Evolutionary conservation across 257 asterid genomes (phyloP).

Genomic region (Linaria vulgaris): DNA sequence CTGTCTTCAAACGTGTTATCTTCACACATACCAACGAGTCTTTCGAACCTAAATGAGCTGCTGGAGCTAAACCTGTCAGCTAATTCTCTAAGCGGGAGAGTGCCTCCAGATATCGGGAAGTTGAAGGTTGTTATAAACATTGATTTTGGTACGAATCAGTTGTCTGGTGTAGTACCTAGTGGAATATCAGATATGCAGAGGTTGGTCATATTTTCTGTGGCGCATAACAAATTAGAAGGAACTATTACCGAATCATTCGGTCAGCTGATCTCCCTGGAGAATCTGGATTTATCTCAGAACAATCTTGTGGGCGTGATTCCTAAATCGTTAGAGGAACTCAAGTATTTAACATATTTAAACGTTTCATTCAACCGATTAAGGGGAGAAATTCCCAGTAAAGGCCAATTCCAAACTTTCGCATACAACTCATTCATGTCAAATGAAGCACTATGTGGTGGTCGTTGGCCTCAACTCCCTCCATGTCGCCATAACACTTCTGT

Average conservation of each 20-base stretch:
- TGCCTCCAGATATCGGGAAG: slow-evolving; percentile 1
- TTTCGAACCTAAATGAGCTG: slow-evolving; percentile 8
- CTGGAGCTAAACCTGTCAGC: not conserved
- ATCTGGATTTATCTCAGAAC: slow-evolving; percentile 10
- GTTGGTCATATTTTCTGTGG: not conserved
- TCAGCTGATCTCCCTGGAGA: not conserved
- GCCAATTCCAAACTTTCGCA: not conserved
- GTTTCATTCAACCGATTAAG: slow-evolving; percentile 6
- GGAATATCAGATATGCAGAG: not conserved
- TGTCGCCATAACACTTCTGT: not conserved
- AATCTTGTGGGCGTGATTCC: slow-evolving; percentile 6
- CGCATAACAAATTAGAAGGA: slow-evolving; percentile 9
- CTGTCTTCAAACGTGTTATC: slow-evolving; percentile 14
- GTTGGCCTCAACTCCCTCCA: slow-evolving; percentile 13
- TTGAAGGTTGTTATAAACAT: not conserved
- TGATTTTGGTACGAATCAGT: slow-evolving; percentile 4
- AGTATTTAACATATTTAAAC: not conserved
- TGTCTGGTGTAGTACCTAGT: not conserved
- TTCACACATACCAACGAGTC: not conserved
- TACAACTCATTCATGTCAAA: not conserved
- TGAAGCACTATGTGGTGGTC: slow-evolving; percentile 10
- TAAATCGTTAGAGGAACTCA: not conserved
- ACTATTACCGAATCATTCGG: not conserved
- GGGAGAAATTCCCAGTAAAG: not conserved
- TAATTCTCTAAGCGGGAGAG: not conserved